Percentiles rank a stretch among this genome's conserved stretches.
Conservation (phyloP, 2,329 filamentous ascomycete genomes). For the Beauveria sp. region DNA sequence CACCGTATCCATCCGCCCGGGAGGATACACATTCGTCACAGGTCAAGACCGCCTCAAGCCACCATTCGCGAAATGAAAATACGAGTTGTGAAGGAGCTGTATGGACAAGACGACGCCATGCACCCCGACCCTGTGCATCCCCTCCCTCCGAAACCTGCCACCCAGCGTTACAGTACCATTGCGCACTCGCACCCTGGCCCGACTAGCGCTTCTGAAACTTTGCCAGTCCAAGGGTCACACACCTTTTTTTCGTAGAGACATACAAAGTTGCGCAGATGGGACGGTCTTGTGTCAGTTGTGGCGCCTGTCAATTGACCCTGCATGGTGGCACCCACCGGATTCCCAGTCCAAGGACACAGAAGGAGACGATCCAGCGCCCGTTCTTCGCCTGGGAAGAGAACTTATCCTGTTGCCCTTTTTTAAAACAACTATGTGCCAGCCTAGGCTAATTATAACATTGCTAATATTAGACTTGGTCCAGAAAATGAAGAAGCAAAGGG, state of each 20-base stretch:
- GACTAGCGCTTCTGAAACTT: neutral
- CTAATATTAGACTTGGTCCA: too few relatives aligned
- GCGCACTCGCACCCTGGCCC: neutral
- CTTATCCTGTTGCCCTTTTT: neutral
- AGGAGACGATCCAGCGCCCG: neutral
- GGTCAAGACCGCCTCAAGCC: neutral
- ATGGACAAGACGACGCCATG: neutral
- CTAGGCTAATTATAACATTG: too few relatives aligned
- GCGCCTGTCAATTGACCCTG: slow-evolving; percentile 8
- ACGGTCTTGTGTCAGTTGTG: slow-evolving; percentile 5
- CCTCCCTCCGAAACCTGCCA: neutral
- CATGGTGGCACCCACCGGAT: neutral
- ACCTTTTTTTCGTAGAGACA: neutral
- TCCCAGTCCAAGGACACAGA: neutral
- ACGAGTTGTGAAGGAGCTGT: neutral
- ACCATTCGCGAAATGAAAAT: neutral
- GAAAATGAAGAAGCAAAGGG: too few relatives aligned
- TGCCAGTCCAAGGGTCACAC: neutral
- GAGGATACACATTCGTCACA: neutral
- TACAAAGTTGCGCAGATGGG: neutral
- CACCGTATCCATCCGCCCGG: neutral
- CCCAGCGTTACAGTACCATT: neutral
- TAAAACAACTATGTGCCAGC: neutral
- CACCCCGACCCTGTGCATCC: neutral
- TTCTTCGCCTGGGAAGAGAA: neutral